Percentiles rank a stretch among this genome's conserved stretches.
Evolutionary conservation across 768 basidiomycete species (phyloP).

Genomic region (Imleria badia): DNA sequence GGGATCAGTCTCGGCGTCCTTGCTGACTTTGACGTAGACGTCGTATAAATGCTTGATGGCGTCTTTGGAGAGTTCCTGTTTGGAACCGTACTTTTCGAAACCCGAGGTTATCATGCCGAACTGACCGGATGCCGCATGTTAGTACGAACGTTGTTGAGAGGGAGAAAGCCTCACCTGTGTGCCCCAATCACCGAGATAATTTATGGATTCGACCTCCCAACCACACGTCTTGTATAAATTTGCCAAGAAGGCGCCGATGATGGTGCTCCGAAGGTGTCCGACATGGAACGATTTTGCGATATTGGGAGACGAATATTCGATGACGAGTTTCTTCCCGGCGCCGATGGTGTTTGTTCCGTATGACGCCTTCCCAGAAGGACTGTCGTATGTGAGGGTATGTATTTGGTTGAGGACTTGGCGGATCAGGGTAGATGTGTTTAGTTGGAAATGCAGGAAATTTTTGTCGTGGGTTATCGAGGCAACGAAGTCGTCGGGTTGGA

Average conservation of each 20-base stretch:
- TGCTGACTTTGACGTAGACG: conserved; percentile 93
- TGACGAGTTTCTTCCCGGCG: conserved; percentile 76
- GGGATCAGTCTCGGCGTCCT: conserved; percentile 73
- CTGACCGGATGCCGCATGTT: conserved; percentile 34
- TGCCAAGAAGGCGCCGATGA: conserved; percentile 92
- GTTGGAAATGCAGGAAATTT: conserved; percentile 81
- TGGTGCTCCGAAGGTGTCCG: conserved; percentile 95
- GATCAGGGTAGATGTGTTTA: conserved; percentile 55
- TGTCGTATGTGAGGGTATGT: conserved; percentile 65
- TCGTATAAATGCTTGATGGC: conserved; percentile 94
- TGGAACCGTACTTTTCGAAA: conserved; percentile 88
- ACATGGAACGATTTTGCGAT: conserved; percentile 99
- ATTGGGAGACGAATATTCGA: conserved; percentile 96
- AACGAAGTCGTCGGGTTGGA: conserved; percentile 81
- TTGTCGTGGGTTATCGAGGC: conserved; percentile 67
- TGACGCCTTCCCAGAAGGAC: conserved; percentile 55
- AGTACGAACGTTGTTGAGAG: not conserved
- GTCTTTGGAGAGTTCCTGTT: conserved; percentile 79
- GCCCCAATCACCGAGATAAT: conserved; percentile 98
- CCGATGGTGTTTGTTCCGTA: conserved; percentile 84
- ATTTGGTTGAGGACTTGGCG: conserved; percentile 71
- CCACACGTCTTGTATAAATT: conserved; percentile 92
- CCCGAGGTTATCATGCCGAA: conserved; percentile 89
- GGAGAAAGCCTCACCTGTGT: conserved; percentile 66
- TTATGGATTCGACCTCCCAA: conserved; percentile 88